Percentiles rank a stretch among this genome's conserved stretches.
Evolutionary conservation across 2,329 filamentous ascomycete species (phyloP).

Genomic region (Cyphellophora attinorum): DNA sequence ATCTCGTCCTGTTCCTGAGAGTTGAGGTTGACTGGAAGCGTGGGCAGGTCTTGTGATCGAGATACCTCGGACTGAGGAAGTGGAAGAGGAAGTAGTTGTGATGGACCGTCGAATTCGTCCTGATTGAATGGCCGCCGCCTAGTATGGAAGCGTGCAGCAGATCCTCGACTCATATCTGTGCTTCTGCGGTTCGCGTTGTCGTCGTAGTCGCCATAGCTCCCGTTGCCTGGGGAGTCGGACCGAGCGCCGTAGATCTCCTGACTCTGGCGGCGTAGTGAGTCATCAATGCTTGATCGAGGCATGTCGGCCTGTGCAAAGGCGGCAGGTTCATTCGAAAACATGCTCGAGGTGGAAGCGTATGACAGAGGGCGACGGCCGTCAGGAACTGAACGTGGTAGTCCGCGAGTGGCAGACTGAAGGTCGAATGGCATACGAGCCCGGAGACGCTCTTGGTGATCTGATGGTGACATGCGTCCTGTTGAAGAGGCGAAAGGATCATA

Average conservation of each 20-base stretch:
- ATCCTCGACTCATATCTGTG: slow-evolving; percentile 10
- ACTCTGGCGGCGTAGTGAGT: slow-evolving; percentile 15
- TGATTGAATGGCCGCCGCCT: slow-evolving; percentile 55
- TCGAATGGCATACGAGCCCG: slow-evolving; percentile 3
- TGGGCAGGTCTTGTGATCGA: slow-evolving; percentile 71
- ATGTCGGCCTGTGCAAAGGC: slow-evolving; percentile 8
- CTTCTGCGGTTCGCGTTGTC: slow-evolving; percentile 14
- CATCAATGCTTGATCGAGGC: slow-evolving; percentile 13
- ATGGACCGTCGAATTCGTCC: slow-evolving; percentile 82
- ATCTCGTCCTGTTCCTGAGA: slow-evolving; percentile 79
- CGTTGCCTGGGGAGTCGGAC: slow-evolving; percentile 15
- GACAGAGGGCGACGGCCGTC: slow-evolving; percentile 13
- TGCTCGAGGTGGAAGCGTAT: slow-evolving; percentile 6
- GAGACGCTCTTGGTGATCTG: slow-evolving; percentile 10
- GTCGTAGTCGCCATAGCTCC: slow-evolving; percentile 17
- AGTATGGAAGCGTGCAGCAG: slow-evolving; percentile 14
- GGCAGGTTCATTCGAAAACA: slow-evolving; percentile 9
- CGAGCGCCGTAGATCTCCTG: slow-evolving; percentile 17
- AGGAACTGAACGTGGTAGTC: slow-evolving; percentile 7
- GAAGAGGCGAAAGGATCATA: background rate
- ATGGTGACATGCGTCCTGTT: slow-evolving; percentile 10
- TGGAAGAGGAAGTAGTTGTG: slow-evolving; percentile 69
- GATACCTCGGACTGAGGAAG: slow-evolving; percentile 61
- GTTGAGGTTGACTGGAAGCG: slow-evolving; percentile 71
- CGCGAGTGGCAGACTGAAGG: slow-evolving; percentile 7